Evolutionary conservation across 805 yeast species (phyloP), one percentile per base, ranked within the genome.

Genomic region (Blastobotrys attinorum): DNA sequence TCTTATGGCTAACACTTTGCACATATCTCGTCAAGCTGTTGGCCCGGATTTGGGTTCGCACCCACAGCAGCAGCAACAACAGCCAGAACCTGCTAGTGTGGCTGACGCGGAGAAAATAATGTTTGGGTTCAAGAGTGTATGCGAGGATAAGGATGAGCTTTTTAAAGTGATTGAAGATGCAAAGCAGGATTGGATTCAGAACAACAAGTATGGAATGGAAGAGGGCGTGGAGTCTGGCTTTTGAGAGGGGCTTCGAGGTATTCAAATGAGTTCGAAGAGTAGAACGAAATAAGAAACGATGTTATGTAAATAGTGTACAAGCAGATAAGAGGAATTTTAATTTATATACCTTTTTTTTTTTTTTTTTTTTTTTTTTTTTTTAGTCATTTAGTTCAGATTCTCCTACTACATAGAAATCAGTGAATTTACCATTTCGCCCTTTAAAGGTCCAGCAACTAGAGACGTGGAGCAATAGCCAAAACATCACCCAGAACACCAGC

Each of bases 401-500:
- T 25, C 29, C 29, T 25, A 25, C 29, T 25, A 25, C 29, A 11
- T 25, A 7, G 7, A 11, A 7, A 8, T 25, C 29, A 25, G 11
- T 8, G 29, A 7, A 25, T 25, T 11, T 25, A 25, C 11, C 10
- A 25, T 25, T n/a, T n/a, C n/a, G n/a, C n/a, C n/a, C n/a, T n/a
- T n/a, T n/a, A n/a, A n/a, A n/a, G n/a, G n/a, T n/a, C n/a, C n/a
- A n/a, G n/a, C n/a, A 18, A 16, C 23, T 31, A 17, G 21, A 86
- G 65, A 71, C 96, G 80, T 69, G 89, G 88, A 36, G 94, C 96
- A 55, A 87, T 81, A 72, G 87, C 92, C 61, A 92, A 75, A 31
- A 85, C 81, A 63, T 92, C 99, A 43, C 94, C 95, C 53, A 92
- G 75, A 36, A 92, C 97, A 66, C 98, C 99, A 56, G 82, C 81